Percentiles rank a stretch among this genome's conserved stretches.
These are phyloP conservation scores for Vitis vinifera DNA, from an alignment of 164 flowering plant species.

Conservation along the genomic window ASM3070453v1 NC_081815.1:9658001-9658500, in stretches of 20 bases:
- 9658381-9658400: constrained; percentile 99
- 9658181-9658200: not conserved
- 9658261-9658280: not conserved
- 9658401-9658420: constrained; percentile 93
- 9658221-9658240: no score
- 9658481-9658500: not conserved
- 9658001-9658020: not conserved
- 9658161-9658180: constrained; percentile 8
- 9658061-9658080: no score
- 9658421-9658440: constrained; percentile 96
- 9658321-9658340: no score
- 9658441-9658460: constrained; percentile 7
- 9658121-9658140: constrained; percentile 93
- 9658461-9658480: not conserved
- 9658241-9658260: no score
- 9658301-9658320: no score
- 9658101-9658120: constrained; percentile 82
- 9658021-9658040: no score
- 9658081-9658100: not conserved
- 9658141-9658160: constrained; percentile 96
- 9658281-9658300: not conserved
- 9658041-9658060: no score
- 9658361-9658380: constrained; percentile 97
- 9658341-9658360: constrained; percentile 18
- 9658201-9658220: not conserved